Conservation (phyloP, 2,329 filamentous ascomycete species). For the Fusarium sarcochroum region DNA sequence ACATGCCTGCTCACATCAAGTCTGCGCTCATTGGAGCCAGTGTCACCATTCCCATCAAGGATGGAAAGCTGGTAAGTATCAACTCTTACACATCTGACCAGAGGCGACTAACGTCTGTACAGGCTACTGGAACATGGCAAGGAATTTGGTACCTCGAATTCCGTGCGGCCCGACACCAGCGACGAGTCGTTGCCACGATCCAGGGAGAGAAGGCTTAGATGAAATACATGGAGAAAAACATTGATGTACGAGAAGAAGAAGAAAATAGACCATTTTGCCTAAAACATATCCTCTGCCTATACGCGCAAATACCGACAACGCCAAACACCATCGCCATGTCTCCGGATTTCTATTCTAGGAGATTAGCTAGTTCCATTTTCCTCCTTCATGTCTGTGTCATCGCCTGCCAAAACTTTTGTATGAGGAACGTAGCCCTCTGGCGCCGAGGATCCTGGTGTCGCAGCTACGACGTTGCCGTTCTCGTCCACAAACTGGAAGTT, state of each 20-base stretch:
- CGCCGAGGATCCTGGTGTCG: slow-evolving; percentile 79
- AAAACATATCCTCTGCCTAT: slow-evolving; percentile 24
- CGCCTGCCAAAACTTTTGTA: slow-evolving; percentile 75
- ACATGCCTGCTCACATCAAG: slow-evolving; percentile 99
- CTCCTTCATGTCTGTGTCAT: slow-evolving; percentile 73
- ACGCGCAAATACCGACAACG: slow-evolving; percentile 42
- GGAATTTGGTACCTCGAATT: slow-evolving; percentile 98
- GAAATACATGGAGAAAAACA: slow-evolving; percentile 6
- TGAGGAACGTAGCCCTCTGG: slow-evolving; percentile 72
- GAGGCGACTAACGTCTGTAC: slow-evolving; percentile 13
- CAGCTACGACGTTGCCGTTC: slow-evolving; percentile 86
- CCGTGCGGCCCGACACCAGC: slow-evolving; percentile 78
- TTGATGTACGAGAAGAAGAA: slow-evolving; percentile 11
- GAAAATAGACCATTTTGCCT: slow-evolving; percentile 33
- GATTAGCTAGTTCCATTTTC: slow-evolving; percentile 56
- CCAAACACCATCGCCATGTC: slow-evolving; percentile 57
- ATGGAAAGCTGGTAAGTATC: slow-evolving; percentile 79
- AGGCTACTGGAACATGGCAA: slow-evolving; percentile 81
- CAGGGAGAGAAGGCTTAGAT: slow-evolving; percentile 79
- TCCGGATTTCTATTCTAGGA: slow-evolving; percentile 41
- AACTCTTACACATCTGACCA: not conserved
- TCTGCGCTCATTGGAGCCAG: slow-evolving; percentile 89
- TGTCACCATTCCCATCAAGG: slow-evolving; percentile 89
- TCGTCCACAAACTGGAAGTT: slow-evolving; percentile 99
- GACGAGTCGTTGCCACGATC: slow-evolving; percentile 91